Base-by-base conservation (phyloP, 106 monocot species). In the Triglochin maritima region DNA sequence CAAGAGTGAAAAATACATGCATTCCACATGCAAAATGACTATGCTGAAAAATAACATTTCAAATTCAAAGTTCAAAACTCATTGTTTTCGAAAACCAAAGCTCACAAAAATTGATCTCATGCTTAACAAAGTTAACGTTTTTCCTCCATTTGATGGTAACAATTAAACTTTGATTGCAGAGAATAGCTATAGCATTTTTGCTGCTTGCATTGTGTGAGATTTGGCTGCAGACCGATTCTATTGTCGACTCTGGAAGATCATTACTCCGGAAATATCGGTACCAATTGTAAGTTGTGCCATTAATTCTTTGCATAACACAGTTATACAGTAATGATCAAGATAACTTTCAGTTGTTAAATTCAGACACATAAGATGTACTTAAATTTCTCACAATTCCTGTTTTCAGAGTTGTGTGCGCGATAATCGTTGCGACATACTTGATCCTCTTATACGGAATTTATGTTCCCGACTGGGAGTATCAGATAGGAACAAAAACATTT, bases 401-500 rank as follows among this genome's bases (percentile, higher is more conserved):
- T 29, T 29, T 29, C 29, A 72, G 72, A 53, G 42, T 72, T 50
- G 62, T 72, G 50, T 50, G 9, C 47, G 1, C 45, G 6, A 9
- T 63, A 47, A 49, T 72, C 10, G n/a, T 62, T 13, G 41, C 44
- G 13, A 17, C 41, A 5, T 72, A 72, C 44, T n/a, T 72, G 9
- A 52, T 13, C 10, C 72, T 72, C 62, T n/a, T 72, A 3, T 72
- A 72, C 17, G 72, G 72, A 7, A 42, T 72, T 13, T 72, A 60
- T 63, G 72, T 72, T 44, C 72, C 72, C 11, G 76, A 76, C 16
- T 76, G 69, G 76, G 62, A 62, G 9, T 76, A 76, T 46, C 76
- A 69, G 14, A 12, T 63, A 47, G 15, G 55, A 16, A 59, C 47
- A 41, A 60, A 63, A 14, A 76, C 69, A 54, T 53, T 62, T 8